Evolutionary conservation across 176 grass and related monocot genomes (phyloP).

Genomic region (Cocos nucifera): DNA sequence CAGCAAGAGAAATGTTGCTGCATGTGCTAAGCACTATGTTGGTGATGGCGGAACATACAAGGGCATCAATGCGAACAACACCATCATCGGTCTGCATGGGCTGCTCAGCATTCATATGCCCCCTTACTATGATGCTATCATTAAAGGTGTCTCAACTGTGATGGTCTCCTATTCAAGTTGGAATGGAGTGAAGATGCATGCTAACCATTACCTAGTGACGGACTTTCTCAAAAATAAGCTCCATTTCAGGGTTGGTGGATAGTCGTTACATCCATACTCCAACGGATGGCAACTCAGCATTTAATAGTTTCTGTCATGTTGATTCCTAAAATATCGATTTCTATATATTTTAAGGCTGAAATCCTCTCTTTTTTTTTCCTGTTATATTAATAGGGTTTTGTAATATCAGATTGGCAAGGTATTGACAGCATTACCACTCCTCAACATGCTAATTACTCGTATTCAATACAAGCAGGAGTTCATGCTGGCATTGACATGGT

Average conservation of each 20-base stretch:
- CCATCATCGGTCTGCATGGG: constrained; percentile 34
- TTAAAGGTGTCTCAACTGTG: constrained; percentile 61
- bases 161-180: constrained; percentile 74
- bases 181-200: constrained; percentile 79
- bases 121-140: constrained; percentile 51
- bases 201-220: constrained; percentile 50
- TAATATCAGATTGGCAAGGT: constrained; percentile 67
- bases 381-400: constrained; percentile 37
- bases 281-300: too few species aligned
- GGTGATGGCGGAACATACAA: constrained; percentile 57
- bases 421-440: constrained; percentile 55
- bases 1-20: constrained; percentile 58
- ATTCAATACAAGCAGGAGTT: constrained; percentile 45
- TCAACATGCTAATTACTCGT: constrained; percentile 45
- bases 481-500: constrained; percentile 74
- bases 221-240: constrained; percentile 74
- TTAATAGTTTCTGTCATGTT: too few species aligned
- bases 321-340: too few species aligned
- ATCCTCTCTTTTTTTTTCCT: too few species aligned
- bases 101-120: constrained; percentile 64
- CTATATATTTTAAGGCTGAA: too few species aligned
- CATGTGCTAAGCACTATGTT: constrained; percentile 63
- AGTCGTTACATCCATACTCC: not conserved
- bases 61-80: constrained; percentile 71
- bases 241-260: constrained; percentile 48